phyloP scores from a whole-genome alignment of 345 rosid genomes.

The Eucalyptus sp. region DNA sequence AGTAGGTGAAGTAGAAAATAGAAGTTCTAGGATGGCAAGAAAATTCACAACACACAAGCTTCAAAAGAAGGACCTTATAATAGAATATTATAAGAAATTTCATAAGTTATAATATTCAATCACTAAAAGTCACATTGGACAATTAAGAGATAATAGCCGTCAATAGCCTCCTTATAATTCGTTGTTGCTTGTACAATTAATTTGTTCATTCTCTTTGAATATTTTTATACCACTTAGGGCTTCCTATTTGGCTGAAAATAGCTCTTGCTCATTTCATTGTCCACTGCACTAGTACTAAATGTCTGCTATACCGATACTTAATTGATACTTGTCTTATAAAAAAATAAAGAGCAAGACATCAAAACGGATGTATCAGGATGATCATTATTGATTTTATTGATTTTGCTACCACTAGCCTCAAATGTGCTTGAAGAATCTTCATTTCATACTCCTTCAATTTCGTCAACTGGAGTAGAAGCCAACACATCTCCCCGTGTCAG shows the following conservation, averaged over 20 bases:
- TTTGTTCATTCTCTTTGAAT: accelerated
- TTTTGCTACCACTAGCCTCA: not conserved
- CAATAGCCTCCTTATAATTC: not conserved
- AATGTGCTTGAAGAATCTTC: not conserved
- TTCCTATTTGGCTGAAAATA: not conserved
- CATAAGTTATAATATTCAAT: not conserved
- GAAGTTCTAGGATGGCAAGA: not conserved
- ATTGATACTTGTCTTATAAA: too few species aligned
- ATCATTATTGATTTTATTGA: too few species aligned
- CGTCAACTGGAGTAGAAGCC: accelerated
- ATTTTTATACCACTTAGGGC: not conserved
- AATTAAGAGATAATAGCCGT: not conserved
- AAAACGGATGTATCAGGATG: accelerated
- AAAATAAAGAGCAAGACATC: too few species aligned
- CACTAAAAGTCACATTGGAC: not conserved
- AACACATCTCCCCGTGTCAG: too few species aligned
- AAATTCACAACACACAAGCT: not conserved
- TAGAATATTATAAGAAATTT: too few species aligned
- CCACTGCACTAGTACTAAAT: accelerated
- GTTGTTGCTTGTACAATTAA: not conserved
- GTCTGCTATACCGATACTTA: accelerated
- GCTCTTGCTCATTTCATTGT: not conserved
- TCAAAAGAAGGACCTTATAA: not conserved
- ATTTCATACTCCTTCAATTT: not conserved
- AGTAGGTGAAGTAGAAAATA: not conserved